phyloP scores from a whole-genome alignment of 2,329 filamentous ascomycete species.

The Alternaria arbusti region DNA sequence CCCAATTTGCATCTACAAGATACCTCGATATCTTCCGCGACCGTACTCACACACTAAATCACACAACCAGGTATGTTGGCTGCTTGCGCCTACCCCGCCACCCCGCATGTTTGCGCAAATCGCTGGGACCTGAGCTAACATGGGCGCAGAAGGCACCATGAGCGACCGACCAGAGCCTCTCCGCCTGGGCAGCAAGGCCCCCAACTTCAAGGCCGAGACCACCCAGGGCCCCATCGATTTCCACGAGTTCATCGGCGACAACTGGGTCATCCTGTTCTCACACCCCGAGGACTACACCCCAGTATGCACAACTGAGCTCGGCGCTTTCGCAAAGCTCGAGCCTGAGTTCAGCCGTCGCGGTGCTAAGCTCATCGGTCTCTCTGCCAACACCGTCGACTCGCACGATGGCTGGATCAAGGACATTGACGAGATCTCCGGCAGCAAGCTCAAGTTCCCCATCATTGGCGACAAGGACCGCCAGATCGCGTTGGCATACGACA shows the following conservation, averaged over 20 bases:
- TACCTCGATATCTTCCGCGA: not conserved
- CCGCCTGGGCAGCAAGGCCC: slow-evolving; percentile 70
- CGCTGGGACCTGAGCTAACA: slow-evolving; percentile 23
- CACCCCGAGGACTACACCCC: slow-evolving; percentile 69
- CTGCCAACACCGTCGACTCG: slow-evolving; percentile 58
- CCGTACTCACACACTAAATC: not conserved
- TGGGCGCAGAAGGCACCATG: slow-evolving; percentile 31
- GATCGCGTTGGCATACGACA: slow-evolving; percentile 60
- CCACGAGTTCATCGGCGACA: slow-evolving; percentile 73
- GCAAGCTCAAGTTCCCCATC: slow-evolving; percentile 58
- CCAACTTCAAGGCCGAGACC: slow-evolving; percentile 73
- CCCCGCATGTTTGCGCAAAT: slow-evolving; percentile 40
- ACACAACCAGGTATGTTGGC: slow-evolving; percentile 15
- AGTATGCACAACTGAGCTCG: slow-evolving; percentile 68
- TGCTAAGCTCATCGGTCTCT: slow-evolving; percentile 67
- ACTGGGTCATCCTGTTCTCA: slow-evolving; percentile 74
- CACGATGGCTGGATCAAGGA: slow-evolving; percentile 61
- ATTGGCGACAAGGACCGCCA: slow-evolving; percentile 61
- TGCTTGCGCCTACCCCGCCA: slow-evolving; percentile 30
- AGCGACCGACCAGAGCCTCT: slow-evolving; percentile 52
- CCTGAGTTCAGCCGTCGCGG: slow-evolving; percentile 67
- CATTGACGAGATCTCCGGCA: slow-evolving; percentile 59
- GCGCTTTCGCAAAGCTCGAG: slow-evolving; percentile 68
- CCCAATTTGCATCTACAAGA: not conserved
- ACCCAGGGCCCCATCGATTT: slow-evolving; percentile 72